A percentile compares a stretch with the other conserved stretches of the same genome.
Evolutionary conservation across 352 stramenopile genomes (phyloP).

Genomic region (Achlya hypogyna): DNA sequence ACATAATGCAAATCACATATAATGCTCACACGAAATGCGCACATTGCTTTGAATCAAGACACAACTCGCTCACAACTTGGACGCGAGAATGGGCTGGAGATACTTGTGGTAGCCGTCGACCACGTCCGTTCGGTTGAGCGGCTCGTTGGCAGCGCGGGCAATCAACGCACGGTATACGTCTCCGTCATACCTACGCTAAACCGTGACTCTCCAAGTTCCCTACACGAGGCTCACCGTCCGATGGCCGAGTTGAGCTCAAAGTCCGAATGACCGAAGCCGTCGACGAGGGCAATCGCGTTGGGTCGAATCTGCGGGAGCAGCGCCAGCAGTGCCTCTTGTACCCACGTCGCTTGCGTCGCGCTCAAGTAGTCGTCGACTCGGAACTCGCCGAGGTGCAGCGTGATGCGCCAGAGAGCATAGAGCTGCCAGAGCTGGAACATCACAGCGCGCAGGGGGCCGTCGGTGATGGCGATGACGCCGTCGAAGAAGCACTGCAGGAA

Average conservation of each 20-base stretch:
- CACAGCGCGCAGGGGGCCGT: conserved; percentile 25
- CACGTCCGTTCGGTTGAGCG: conserved; percentile 48
- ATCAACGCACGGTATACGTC: conserved; percentile 59
- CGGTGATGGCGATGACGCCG: conserved; percentile 24
- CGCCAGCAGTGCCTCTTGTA: conserved; percentile 27
- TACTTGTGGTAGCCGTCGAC: conserved; percentile 48
- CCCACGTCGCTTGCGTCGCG: conserved; percentile 30
- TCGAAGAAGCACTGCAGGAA: conserved; percentile 31
- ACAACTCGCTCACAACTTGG: conserved; percentile 21
- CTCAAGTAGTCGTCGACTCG: conserved; percentile 47
- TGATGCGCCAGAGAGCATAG: conserved; percentile 40
- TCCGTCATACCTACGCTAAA: conserved; percentile 34
- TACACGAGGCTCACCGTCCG: conserved; percentile 21
- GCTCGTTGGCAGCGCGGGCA: conserved; percentile 35
- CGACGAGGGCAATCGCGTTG: conserved; percentile 38
- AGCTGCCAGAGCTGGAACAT: conserved; percentile 33
- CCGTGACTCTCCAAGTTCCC: not conserved
- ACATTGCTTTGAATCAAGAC: no score
- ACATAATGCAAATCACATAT: no score
- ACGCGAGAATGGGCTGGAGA: conserved; percentile 29
- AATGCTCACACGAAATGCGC: no score
- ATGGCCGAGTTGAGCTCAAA: conserved; percentile 66
- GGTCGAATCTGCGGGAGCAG: conserved; percentile 34
- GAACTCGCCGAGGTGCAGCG: conserved; percentile 42
- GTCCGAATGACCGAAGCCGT: conserved; percentile 36